Percentiles rank a stretch among this genome's conserved stretches.
Evolutionary conservation across 192 early-diverging fungal species (phyloP).

Genomic region (Coemansia sp.): DNA sequence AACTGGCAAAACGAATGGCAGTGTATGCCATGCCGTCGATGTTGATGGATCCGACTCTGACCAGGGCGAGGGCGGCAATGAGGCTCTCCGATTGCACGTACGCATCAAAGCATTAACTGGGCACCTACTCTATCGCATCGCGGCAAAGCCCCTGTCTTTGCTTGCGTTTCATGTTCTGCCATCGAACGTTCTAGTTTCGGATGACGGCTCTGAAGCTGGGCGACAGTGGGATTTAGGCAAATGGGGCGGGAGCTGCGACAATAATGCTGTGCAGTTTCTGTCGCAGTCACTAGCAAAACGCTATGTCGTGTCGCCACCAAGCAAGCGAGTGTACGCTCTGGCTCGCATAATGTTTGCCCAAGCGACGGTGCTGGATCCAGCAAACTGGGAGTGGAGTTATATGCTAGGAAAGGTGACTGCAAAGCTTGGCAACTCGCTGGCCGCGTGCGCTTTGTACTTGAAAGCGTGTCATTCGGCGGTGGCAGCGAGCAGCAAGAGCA

Average conservation of each 20-base stretch:
- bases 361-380: slow-evolving; percentile 17
- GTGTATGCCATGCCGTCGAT: background rate
- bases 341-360: slow-evolving; percentile 20
- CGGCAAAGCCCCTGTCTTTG: slow-evolving; percentile 24
- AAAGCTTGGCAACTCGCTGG: slow-evolving; percentile 20
- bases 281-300: slow-evolving; percentile 19
- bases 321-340: slow-evolving; percentile 10
- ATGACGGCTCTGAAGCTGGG: slow-evolving; percentile 8
- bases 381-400: slow-evolving; percentile 33
- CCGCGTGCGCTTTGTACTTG: slow-evolving; percentile 37
- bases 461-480: slow-evolving; percentile 26
- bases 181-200: slow-evolving; percentile 23
- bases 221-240: slow-evolving; percentile 37
- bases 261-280: slow-evolving; percentile 1
- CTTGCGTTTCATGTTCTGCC: slow-evolving; percentile 35
- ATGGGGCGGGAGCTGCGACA: slow-evolving; percentile 10
- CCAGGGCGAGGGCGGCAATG: background rate
- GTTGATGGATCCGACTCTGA: background rate
- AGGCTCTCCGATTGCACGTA: slow-evolving; percentile 5
- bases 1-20: background rate
- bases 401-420: slow-evolving; percentile 31
- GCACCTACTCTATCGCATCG: slow-evolving; percentile 26
- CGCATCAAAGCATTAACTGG: slow-evolving; percentile 21
- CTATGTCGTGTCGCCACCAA: slow-evolving; percentile 10
- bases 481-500: background rate